phyloP scores from a whole-genome alignment of 2,329 filamentous ascomycete species.

The Verticillium alfalfae region DNA sequence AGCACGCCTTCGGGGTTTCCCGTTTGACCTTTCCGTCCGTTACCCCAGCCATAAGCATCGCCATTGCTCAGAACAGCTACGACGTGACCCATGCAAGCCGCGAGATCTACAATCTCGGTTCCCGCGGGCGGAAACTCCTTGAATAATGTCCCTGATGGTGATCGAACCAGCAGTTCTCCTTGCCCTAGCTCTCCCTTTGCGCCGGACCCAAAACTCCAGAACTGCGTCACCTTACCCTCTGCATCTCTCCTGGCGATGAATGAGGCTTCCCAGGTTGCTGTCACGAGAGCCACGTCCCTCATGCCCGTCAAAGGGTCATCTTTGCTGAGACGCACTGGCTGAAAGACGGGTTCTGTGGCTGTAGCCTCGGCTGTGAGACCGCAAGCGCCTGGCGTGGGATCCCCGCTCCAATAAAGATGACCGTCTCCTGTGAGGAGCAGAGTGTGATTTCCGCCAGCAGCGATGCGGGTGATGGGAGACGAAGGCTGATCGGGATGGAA shows the following conservation, averaged over 20 bases:
- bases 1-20: constrained; percentile 52
- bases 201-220: constrained; percentile 63
- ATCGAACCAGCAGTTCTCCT: constrained; percentile 45
- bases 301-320: constrained; percentile 19
- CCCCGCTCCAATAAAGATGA: constrained; percentile 60
- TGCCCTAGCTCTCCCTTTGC: constrained; percentile 68
- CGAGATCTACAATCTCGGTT: constrained; percentile 56
- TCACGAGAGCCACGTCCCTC: constrained; percentile 33
- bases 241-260: constrained; percentile 50
- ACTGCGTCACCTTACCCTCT: constrained; percentile 32
- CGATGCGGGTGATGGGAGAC: constrained; percentile 30
- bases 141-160: constrained; percentile 42
- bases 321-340: constrained; percentile 26
- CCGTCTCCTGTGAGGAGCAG: constrained; percentile 60
- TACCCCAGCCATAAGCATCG: constrained; percentile 83
- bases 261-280: constrained; percentile 76
- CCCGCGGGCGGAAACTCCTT: constrained; percentile 58
- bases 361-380: constrained; percentile 28
- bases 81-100: constrained; percentile 73
- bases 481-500: constrained; percentile 39
- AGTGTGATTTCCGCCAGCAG: constrained; percentile 82
- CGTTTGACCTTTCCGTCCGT: constrained; percentile 77
- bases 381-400: constrained; percentile 49
- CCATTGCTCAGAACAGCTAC: constrained; percentile 70
- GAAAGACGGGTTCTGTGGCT: constrained; percentile 29